phyloP scores from a whole-genome alignment of 768 basidiomycete species.

The Lactarius deliciosus region DNA sequence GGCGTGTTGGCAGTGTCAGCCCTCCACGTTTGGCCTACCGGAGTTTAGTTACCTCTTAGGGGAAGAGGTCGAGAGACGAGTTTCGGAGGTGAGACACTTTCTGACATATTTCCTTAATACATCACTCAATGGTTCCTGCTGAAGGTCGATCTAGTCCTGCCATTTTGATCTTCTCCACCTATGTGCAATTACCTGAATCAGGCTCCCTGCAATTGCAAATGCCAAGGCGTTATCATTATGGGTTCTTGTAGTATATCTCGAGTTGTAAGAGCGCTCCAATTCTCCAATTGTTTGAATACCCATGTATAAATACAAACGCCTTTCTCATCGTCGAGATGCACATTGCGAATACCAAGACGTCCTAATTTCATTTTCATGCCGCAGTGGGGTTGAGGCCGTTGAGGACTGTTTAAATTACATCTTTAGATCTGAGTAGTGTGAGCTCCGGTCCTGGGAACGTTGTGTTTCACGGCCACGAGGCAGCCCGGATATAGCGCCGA shows the following conservation, averaged over 20 bases:
- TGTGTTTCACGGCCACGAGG: not conserved
- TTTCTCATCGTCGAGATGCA: too few relatives aligned
- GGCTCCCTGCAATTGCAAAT: not conserved
- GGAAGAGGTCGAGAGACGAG: constrained; percentile 5
- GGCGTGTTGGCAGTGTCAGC: not conserved
- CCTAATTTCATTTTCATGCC: too few relatives aligned
- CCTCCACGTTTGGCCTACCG: not conserved
- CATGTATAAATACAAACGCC: too few relatives aligned
- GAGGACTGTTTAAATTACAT: too few relatives aligned
- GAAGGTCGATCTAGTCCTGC: constrained; percentile 5
- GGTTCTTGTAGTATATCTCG: too few relatives aligned
- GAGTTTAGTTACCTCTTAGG: constrained; percentile 7
- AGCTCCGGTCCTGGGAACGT: too few relatives aligned
- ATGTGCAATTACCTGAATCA: not conserved
- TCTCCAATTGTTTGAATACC: too few relatives aligned
- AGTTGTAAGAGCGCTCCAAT: too few relatives aligned
- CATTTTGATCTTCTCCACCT: constrained; percentile 1
- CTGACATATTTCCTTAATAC: not conserved
- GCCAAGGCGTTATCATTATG: not conserved
- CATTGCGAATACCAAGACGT: too few relatives aligned
- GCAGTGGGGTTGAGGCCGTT: too few relatives aligned
- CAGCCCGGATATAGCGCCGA: not conserved
- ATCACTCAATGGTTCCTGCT: not conserved
- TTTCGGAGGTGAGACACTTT: constrained; percentile 5
- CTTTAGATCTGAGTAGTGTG: too few relatives aligned